Evolutionary conservation across 2,329 filamentous ascomycete genomes (phyloP).

Genomic region (Aureobasidium sp.): DNA sequence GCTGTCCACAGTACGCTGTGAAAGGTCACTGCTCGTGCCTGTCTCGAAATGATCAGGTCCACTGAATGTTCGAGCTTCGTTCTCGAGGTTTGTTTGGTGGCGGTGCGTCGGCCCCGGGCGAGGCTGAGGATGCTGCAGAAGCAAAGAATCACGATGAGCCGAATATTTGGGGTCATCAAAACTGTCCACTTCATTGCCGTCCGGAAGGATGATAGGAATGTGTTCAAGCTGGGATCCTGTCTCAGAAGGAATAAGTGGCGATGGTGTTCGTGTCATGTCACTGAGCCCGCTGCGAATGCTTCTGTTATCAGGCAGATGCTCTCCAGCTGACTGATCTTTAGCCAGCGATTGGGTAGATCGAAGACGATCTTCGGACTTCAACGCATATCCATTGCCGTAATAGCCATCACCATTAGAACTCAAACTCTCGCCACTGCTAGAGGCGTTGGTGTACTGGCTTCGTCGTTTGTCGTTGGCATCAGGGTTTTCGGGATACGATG

Average conservation of each 20-base stretch:
- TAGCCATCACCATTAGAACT: constrained; percentile 27
- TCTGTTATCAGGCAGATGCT: constrained; percentile 18
- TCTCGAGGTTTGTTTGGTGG: constrained; percentile 65
- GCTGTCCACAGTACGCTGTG: constrained; percentile 23
- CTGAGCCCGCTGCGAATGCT: constrained; percentile 26
- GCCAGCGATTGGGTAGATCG: constrained; percentile 31
- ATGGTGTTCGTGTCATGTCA: constrained; percentile 35
- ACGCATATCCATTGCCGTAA: constrained; percentile 42
- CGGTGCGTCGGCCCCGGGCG: constrained; percentile 63
- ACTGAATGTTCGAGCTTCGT: constrained; percentile 60
- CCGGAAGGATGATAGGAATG: constrained; percentile 4
- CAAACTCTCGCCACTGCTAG: constrained; percentile 37
- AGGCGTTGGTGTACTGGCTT: constrained; percentile 54
- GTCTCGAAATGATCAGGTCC: constrained; percentile 20
- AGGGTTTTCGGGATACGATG: constrained; percentile 72
- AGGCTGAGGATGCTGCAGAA: constrained; percentile 72
- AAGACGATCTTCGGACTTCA: constrained; percentile 49
- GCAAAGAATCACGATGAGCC: constrained; percentile 70
- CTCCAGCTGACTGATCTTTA: constrained; percentile 10
- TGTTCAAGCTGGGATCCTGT: constrained; percentile 21
- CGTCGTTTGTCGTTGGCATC: constrained; percentile 53
- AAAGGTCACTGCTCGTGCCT: constrained; percentile 26
- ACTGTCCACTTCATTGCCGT: not conserved
- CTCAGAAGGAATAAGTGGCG: constrained; percentile 46
- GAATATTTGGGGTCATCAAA: constrained; percentile 58